Conservation (phyloP, 371 early-diverging fungal genomes). For the Mortierella sp. region DNA sequence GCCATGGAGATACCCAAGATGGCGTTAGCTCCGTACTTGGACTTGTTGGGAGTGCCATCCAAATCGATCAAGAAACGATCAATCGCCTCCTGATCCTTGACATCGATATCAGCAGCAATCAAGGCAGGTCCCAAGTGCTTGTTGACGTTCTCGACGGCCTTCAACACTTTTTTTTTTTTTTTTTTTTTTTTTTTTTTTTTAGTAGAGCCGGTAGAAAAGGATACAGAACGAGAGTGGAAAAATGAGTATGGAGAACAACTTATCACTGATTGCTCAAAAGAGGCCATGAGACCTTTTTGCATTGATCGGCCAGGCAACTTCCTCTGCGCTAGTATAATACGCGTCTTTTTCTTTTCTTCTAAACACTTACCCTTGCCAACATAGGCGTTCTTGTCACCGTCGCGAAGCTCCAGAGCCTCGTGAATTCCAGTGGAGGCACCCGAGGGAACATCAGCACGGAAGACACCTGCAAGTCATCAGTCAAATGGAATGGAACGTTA, state of each 20-base stretch:
- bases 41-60: constrained; percentile 97
- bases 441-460: constrained; percentile 98
- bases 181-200: no score
- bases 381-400: constrained; percentile 85
- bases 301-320: neutral
- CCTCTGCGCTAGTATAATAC: neutral
- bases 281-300: neutral
- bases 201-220: constrained; percentile 63
- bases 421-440: constrained; percentile 99
- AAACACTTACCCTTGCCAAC: constrained; percentile 94
- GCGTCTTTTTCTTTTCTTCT: constrained; percentile 1
- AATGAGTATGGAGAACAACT: neutral
- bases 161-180: no score
- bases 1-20: constrained; percentile 98
- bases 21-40: constrained; percentile 98
- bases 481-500: neutral
- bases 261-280: neutral
- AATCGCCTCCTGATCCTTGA: constrained; percentile 87
- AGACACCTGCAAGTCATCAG: constrained; percentile 60
- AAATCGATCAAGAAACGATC: constrained; percentile 92
- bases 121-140: constrained; percentile 86
- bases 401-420: constrained; percentile 98
- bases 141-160: constrained; percentile 95
- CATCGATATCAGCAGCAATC: constrained; percentile 77
- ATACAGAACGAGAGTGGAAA: constrained; percentile 4